phyloP scores from a whole-genome alignment of 495 filamentous ascomycete genomes.

The Aspergillus biplanus region DNA sequence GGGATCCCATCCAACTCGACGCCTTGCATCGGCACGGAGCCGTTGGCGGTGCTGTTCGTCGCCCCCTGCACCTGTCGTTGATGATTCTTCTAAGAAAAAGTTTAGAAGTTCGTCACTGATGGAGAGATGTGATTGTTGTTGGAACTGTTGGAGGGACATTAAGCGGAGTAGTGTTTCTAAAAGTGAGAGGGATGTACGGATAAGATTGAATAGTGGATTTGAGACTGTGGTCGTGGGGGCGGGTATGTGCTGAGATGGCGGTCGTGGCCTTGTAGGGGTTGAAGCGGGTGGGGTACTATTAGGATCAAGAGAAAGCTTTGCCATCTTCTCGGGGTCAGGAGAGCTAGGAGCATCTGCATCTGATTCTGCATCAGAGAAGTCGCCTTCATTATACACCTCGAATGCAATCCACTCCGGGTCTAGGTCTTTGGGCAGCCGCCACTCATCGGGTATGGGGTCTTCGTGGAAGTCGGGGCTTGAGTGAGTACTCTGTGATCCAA shows the following conservation, averaged over 20 bases:
- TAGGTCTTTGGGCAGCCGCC: constrained; percentile 75
- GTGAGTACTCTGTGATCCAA: constrained; percentile 43
- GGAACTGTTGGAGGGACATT: constrained; percentile 92
- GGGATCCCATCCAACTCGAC: constrained; percentile 87
- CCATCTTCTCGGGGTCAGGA: constrained; percentile 44
- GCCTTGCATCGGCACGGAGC: constrained; percentile 71
- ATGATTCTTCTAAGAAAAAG: constrained; percentile 89
- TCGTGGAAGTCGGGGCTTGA: constrained; percentile 33
- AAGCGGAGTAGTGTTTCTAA: constrained; percentile 94
- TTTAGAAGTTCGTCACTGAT: constrained; percentile 94
- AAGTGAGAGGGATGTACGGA: constrained; percentile 86
- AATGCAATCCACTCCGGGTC: constrained; percentile 97
- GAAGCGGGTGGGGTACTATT: constrained; percentile 25
- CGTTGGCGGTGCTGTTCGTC: constrained; percentile 71
- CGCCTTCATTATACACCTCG: constrained; percentile 76
- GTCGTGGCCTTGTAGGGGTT: constrained; percentile 26
- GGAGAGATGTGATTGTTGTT: constrained; percentile 88
- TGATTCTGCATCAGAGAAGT: constrained; percentile 62
- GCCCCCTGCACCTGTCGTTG: constrained; percentile 70
- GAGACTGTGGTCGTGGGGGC: constrained; percentile 38
- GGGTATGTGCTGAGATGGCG: constrained; percentile 30
- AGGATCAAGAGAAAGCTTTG: constrained; percentile 42
- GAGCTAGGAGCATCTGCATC: constrained; percentile 46
- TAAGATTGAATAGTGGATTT: constrained; percentile 50
- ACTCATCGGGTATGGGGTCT: constrained; percentile 49